A percentile compares a stretch with the other conserved stretches of the same genome.
Conservation (phyloP, 2,329 filamentous ascomycete genomes). For the Sclerotinia sclerotiorum region DNA sequence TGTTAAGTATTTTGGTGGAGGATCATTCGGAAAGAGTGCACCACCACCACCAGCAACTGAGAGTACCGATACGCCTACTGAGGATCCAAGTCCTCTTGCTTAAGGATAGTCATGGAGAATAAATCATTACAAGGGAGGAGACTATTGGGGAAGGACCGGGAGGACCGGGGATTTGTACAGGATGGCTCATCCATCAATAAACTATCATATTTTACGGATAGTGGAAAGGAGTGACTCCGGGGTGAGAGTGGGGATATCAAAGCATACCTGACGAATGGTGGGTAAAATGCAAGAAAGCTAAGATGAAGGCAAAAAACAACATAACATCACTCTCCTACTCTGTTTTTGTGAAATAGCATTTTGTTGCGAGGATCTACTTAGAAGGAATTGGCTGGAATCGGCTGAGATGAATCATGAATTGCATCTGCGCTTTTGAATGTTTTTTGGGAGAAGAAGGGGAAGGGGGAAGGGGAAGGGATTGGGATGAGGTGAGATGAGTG, state of each 20-base stretch:
- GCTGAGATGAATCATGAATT: constrained; percentile 12
- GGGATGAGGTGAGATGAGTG: background rate
- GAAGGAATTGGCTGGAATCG: background rate
- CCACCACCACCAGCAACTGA: constrained; percentile 56
- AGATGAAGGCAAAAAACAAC: constrained; percentile 13
- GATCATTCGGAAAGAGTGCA: constrained; percentile 53
- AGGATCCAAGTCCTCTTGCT: constrained; percentile 11
- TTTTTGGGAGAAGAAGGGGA: too few species aligned
- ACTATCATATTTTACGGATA: background rate
- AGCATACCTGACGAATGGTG: background rate
- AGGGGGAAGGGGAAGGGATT: too few species aligned
- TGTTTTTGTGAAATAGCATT: constrained; percentile 18
- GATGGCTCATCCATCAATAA: background rate
- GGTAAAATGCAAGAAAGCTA: constrained; percentile 8
- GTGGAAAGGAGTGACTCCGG: background rate
- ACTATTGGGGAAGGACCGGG: background rate
- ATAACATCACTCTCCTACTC: constrained; percentile 22
- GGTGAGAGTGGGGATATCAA: background rate
- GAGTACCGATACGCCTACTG: constrained; percentile 35
- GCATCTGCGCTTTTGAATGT: background rate
- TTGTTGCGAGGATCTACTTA: constrained; percentile 12
- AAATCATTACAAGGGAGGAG: background rate
- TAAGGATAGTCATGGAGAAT: background rate
- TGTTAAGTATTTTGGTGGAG: constrained; percentile 81
- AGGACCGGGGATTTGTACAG: background rate